phyloP scores from a whole-genome alignment of 371 early-diverging fungal genomes.

The Actinomortierella wolfii region DNA sequence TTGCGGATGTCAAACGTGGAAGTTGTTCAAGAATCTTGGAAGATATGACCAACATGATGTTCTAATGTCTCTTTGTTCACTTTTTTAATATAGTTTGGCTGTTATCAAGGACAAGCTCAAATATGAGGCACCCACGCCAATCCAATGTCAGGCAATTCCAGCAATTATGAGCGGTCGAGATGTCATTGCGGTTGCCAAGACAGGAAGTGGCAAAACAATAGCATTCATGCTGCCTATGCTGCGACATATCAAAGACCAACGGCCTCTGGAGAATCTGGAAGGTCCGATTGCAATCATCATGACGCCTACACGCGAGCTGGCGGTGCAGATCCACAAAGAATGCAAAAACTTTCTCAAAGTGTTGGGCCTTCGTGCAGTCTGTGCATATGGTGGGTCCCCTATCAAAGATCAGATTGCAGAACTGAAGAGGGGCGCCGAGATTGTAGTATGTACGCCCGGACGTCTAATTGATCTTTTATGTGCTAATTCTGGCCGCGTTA shows the following conservation, averaged over 20 bases:
- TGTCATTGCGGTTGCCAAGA: constrained; percentile 99
- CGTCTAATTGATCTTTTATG: constrained; percentile 98
- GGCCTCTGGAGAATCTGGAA: constrained; percentile 81
- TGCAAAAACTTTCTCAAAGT: constrained; percentile 87
- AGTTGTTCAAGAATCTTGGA: constrained; percentile 7
- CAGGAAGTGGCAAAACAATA: constrained; percentile 98
- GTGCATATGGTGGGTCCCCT: constrained; percentile 98
- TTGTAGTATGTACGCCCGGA: constrained; percentile 99
- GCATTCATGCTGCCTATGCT: constrained; percentile 97
- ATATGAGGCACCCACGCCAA: constrained; percentile 88
- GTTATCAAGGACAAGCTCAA: constrained; percentile 79
- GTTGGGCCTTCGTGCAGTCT: constrained; percentile 75
- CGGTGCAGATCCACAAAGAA: constrained; percentile 97
- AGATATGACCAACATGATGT: background rate
- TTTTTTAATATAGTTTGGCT: constrained; percentile 52
- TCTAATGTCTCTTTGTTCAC: background rate
- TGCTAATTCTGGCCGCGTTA: constrained; percentile 95
- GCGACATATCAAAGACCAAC: constrained; percentile 96
- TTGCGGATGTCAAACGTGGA: too few relatives aligned
- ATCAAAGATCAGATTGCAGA: constrained; percentile 98
- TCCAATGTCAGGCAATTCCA: constrained; percentile 99
- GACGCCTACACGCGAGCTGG: constrained; percentile 99
- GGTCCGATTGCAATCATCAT: constrained; percentile 96
- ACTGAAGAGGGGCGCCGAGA: constrained; percentile 97
- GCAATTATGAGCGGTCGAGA: constrained; percentile 96